Evolutionary conservation across 345 rosid species (phyloP).

Genomic region (Tarenaya hassleriana): DNA sequence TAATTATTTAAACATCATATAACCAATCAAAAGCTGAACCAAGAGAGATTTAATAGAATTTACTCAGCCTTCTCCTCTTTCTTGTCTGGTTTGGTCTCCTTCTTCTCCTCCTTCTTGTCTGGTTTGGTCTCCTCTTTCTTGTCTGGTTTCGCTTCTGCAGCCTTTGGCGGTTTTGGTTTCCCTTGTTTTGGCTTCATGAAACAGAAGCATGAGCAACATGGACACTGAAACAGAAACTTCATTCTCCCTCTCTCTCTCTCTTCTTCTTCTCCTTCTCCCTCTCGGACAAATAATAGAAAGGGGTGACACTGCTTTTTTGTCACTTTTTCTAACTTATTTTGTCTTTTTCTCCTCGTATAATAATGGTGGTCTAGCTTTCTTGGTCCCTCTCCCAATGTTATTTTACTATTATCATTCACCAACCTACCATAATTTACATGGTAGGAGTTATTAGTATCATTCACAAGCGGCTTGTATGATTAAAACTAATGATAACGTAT

Average conservation of each 20-base stretch:
- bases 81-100: constrained; percentile 21
- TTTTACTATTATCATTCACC: too few species aligned
- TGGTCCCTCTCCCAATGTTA: too few species aligned
- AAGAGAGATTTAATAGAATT: too few species aligned
- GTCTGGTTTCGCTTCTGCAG: constrained; percentile 38
- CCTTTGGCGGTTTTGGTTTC: constrained; percentile 33
- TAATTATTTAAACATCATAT: too few species aligned
- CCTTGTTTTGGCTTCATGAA: constrained; percentile 72
- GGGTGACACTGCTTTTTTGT: too few species aligned
- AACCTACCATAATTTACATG: too few species aligned
- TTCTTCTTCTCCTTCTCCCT: constrained; percentile 14
- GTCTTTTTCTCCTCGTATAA: too few species aligned
- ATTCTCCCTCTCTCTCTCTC: constrained; percentile 29
- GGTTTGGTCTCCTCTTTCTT: constrained; percentile 31
- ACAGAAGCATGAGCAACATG: constrained; percentile 83
- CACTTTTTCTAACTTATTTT: too few species aligned
- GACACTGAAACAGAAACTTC: constrained; percentile 91
- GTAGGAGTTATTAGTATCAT: background rate
- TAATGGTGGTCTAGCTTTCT: too few species aligned
- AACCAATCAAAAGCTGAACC: too few species aligned
- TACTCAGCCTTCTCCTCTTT: constrained; percentile 21
- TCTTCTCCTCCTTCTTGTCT: constrained; percentile 32
- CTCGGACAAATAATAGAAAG: constrained; percentile 6
- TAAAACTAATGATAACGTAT: constrained; percentile 1
- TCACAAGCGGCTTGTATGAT: background rate